Conservation (phyloP, 768 basidiomycete species). For the Auriscalpium vulgare region DNA sequence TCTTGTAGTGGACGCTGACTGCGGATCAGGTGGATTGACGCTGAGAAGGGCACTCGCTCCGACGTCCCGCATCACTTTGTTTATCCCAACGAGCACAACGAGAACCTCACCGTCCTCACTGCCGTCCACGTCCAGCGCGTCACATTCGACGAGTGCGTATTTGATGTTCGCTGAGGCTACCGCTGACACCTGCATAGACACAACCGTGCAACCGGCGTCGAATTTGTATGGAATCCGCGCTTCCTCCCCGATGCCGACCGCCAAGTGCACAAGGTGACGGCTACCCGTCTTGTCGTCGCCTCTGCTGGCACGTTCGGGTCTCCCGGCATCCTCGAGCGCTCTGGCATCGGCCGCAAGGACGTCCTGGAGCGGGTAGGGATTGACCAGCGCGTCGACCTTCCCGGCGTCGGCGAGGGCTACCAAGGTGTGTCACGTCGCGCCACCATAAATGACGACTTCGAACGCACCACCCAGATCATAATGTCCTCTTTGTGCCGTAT, state of each 20-base stretch:
- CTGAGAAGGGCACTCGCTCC: conserved; percentile 43
- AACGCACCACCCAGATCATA: conserved; percentile 4
- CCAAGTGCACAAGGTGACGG: conserved; percentile 16
- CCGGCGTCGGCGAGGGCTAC: conserved; percentile 33
- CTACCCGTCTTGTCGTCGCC: conserved; percentile 28
- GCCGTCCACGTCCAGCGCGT: conserved; percentile 29
- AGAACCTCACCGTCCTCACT: conserved; percentile 25
- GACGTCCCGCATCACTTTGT: conserved; percentile 40
- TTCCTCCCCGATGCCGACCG: conserved; percentile 14
- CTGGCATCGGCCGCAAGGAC: conserved; percentile 29
- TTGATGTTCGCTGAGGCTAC: not conserved
- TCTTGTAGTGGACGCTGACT: not conserved
- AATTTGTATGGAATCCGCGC: conserved; percentile 24
- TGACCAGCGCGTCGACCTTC: conserved; percentile 25
- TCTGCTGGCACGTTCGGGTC: conserved; percentile 30
- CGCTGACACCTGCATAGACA: not conserved
- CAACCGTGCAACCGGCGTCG: conserved; percentile 24
- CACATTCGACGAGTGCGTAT: conserved; percentile 25
- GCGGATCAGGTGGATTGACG: conserved; percentile 43
- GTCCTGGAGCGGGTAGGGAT: conserved; percentile 24
- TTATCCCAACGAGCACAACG: conserved; percentile 24
- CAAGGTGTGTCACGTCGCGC: conserved; percentile 19
- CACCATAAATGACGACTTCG: not conserved
- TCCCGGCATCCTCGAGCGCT: conserved; percentile 32
- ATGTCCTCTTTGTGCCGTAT: conserved; percentile 9